Base-by-base conservation (phyloP, 768 basidiomycete genomes). In the Sistotremastrum niveocremeum region DNA sequence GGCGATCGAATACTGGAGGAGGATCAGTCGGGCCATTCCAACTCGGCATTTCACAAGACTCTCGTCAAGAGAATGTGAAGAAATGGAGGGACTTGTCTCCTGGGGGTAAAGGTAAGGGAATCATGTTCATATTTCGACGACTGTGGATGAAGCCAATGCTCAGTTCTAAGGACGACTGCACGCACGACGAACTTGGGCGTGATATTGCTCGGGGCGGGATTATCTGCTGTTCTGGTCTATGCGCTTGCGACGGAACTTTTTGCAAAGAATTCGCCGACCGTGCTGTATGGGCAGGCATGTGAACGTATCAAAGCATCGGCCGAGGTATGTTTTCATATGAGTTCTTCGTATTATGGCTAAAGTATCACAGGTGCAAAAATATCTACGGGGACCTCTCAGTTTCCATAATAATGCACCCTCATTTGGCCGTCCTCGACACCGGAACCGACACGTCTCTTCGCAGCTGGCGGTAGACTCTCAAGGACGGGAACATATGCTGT, bases 321-420 rank as follows among this genome's bases (percentile, higher is more conserved):
- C 12, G 62, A 60, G 56, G 73, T 76, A 50, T 37, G 68, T 57
- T 39, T 8, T 34, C 37, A 29, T 32, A 36, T 6, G 34, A 33
- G 10, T 33, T 28, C 9, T 9, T 35, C 6, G 12, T 34, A 29
- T 31, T 34, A n/a, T 41, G 31, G 38, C 11, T 33, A 30, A 28
- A 41, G 31, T 36, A 12, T 48, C 40, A 20, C 56, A 89, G 86
- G 70, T 89, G 43, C 66, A 74, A 42, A 76, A 74, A 62, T 77
- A 83, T 56, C 68, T 90, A 37, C 75, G 74, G 39, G 70, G 71
- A 6, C 77, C 84, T 4, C 66, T 85, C 33, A 65, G 70, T 6
- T 90, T 89, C 59, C 82, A 89, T 60, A 88, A 84, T 56, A 84
- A 82, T 53, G 81, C 84, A 0, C 85, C 87, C 2, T 79, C 82